phyloP scores from a whole-genome alignment of 768 basidiomycete genomes.

The Mycena belliarum region DNA sequence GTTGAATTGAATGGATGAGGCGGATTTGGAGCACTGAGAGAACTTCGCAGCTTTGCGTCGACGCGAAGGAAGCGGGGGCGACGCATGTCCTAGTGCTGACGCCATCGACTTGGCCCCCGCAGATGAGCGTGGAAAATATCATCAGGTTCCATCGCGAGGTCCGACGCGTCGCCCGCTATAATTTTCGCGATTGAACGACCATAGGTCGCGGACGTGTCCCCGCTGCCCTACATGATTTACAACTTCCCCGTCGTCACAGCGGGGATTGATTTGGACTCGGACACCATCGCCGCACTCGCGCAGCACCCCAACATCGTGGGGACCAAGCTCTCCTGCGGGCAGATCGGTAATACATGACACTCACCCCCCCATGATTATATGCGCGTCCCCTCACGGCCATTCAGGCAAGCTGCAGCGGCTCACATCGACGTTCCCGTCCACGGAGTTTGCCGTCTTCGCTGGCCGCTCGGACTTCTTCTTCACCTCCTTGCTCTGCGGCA shows the following conservation, averaged over 20 bases:
- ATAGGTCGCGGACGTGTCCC: constrained; percentile 20
- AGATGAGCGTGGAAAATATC: constrained; percentile 65
- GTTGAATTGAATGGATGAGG: neutral
- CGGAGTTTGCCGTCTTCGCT: constrained; percentile 69
- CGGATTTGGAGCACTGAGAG: neutral
- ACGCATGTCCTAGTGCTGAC: constrained; percentile 75
- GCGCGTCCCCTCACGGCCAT: neutral
- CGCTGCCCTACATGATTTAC: constrained; percentile 58
- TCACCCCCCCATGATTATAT: neutral
- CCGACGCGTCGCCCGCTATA: constrained; percentile 10
- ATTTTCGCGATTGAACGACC: neutral
- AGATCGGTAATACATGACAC: constrained; percentile 54
- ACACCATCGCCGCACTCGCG: constrained; percentile 67
- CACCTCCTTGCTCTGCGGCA: constrained; percentile 60
- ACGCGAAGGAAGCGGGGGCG: constrained; percentile 83
- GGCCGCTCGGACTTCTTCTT: constrained; percentile 74
- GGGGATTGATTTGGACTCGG: constrained; percentile 83
- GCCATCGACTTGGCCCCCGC: constrained; percentile 67
- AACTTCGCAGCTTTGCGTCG: constrained; percentile 47
- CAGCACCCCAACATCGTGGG: constrained; percentile 86
- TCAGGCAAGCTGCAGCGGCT: constrained; percentile 69
- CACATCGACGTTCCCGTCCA: constrained; percentile 52
- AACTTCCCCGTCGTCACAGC: constrained; percentile 84
- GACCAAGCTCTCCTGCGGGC: constrained; percentile 82
- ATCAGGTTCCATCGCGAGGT: constrained; percentile 68